A percentile compares a stretch with the other conserved stretches of the same genome.
Conservation (phyloP, 2,329 filamentous ascomycete genomes). For the Botrytis sinoallii region DNA sequence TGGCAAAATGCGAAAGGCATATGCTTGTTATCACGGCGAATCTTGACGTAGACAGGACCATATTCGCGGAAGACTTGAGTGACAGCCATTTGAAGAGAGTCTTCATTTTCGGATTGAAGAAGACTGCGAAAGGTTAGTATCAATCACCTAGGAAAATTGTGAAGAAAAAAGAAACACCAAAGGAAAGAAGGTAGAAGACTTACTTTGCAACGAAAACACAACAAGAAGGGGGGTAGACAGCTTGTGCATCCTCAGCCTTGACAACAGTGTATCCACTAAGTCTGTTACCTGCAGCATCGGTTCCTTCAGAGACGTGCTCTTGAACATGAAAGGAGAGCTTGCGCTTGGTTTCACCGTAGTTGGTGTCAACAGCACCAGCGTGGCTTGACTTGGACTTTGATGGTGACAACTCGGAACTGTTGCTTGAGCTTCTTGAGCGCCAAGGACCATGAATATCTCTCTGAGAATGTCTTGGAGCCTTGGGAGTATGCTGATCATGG, state of each 20-base stretch:
- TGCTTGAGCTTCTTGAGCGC: constrained; percentile 31
- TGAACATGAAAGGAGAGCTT: constrained; percentile 23
- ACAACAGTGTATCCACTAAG: constrained; percentile 20
- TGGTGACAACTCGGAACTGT: constrained; percentile 22
- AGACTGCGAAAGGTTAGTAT: constrained; percentile 43
- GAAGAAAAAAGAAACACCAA: background rate
- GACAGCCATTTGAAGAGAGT: constrained; percentile 51
- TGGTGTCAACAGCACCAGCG: background rate
- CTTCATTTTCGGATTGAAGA: constrained; percentile 48
- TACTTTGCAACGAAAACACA: constrained; percentile 68
- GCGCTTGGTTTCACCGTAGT: constrained; percentile 22
- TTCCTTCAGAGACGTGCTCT: constrained; percentile 21
- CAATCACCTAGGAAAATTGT: background rate
- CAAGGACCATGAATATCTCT: constrained; percentile 31
- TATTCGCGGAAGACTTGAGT: constrained; percentile 51
- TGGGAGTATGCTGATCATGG: constrained; percentile 29
- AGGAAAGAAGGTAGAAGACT: constrained; percentile 34
- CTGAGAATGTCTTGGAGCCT: constrained; percentile 25
- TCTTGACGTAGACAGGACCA: constrained; percentile 60
- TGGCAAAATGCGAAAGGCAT: constrained; percentile 66
- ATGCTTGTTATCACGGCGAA: constrained; percentile 55
- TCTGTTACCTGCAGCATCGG: constrained; percentile 10
- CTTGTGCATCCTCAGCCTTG: constrained; percentile 33
- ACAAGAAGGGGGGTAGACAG: constrained; percentile 46
- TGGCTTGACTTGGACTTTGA: constrained; percentile 9